These are phyloP conservation scores for Fusarium lateritium DNA, from an alignment of 2,329 filamentous ascomycete species.

Conservation along the genomic window DNA sequence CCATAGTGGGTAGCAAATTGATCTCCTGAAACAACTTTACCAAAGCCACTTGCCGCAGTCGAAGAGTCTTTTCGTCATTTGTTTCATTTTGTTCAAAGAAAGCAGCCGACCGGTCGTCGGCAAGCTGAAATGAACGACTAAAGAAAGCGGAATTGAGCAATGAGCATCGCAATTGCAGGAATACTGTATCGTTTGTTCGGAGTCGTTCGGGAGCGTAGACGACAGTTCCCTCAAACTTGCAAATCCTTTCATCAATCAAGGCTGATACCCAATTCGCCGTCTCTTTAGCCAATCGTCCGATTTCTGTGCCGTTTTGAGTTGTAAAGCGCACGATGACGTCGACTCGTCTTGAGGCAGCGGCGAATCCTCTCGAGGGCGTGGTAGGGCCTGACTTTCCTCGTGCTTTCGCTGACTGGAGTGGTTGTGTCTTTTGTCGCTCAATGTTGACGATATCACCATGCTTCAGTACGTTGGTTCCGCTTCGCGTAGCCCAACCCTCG, in stretches of 20 bases:
- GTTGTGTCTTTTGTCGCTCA: constrained; percentile 84
- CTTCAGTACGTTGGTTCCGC: constrained; percentile 80
- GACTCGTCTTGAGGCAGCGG: constrained; percentile 74
- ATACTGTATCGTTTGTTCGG: constrained; percentile 94
- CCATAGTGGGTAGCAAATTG: constrained; percentile 80
- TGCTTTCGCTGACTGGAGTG: constrained; percentile 63
- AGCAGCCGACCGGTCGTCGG: constrained; percentile 78
- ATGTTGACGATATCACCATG: constrained; percentile 89
- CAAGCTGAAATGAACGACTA: constrained; percentile 69
- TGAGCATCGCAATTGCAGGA: constrained; percentile 86
- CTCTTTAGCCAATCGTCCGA: constrained; percentile 90
- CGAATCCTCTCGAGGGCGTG: constrained; percentile 56
- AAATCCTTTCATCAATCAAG: constrained; percentile 90
- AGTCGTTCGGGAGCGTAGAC: constrained; percentile 90
- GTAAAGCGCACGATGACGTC: constrained; percentile 96
- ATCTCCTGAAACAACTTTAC: constrained; percentile 93
- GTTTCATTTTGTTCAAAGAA: constrained; percentile 91
- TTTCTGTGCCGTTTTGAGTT: constrained; percentile 81
- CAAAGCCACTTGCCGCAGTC: constrained; percentile 87
- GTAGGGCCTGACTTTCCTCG: constrained; percentile 59
- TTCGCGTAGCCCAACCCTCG: constrained; percentile 91
- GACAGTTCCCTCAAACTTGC: constrained; percentile 87
- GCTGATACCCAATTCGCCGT: constrained; percentile 93
- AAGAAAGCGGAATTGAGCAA: constrained; percentile 83
- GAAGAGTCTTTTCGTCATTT: constrained; percentile 84